These are phyloP conservation scores for Teratosphaeria pseudoeucalypti DNA, from an alignment of 2,329 filamentous ascomycete species.

Conservation along the genomic window DNA sequence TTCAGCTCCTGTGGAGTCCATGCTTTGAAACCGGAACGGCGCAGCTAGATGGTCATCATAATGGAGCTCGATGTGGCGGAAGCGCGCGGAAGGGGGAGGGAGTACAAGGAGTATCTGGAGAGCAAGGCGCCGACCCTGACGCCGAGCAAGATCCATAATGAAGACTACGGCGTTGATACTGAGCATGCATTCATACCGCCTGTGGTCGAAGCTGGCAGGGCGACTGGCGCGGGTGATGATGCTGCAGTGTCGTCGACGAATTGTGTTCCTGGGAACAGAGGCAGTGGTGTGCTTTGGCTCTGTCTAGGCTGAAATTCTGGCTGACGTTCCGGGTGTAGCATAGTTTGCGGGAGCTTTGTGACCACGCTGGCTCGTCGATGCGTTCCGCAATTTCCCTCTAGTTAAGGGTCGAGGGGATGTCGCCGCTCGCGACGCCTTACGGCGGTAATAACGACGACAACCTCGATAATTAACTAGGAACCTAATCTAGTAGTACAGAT, in stretches of 20 bases:
- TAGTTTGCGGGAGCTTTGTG: background rate
- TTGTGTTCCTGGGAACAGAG: background rate
- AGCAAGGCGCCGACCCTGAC: background rate
- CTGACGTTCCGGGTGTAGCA: background rate
- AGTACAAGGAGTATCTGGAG: background rate
- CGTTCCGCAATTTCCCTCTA: background rate
- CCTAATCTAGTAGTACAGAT: too few relatives aligned
- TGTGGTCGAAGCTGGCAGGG: background rate
- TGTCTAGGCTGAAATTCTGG: background rate
- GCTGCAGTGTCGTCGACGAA: background rate
- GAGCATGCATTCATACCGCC: background rate
- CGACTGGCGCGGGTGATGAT: background rate
- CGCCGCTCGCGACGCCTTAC: too few relatives aligned
- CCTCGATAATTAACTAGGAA: too few relatives aligned
- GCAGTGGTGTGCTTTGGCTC: background rate
- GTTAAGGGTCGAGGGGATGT: too few relatives aligned
- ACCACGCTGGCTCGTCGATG: background rate
- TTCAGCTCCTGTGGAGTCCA: background rate
- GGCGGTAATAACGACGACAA: too few relatives aligned
- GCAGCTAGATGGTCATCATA: background rate
- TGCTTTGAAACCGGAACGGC: background rate
- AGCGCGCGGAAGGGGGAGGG: background rate
- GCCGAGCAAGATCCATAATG: background rate
- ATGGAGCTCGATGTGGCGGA: background rate
- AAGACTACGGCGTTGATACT: background rate